A percentile compares a stretch with the other conserved stretches of the same genome.
Evolutionary conservation across 169 alveolate genomes (phyloP).

Genomic region (Perkinsus chesapeaki): DNA sequence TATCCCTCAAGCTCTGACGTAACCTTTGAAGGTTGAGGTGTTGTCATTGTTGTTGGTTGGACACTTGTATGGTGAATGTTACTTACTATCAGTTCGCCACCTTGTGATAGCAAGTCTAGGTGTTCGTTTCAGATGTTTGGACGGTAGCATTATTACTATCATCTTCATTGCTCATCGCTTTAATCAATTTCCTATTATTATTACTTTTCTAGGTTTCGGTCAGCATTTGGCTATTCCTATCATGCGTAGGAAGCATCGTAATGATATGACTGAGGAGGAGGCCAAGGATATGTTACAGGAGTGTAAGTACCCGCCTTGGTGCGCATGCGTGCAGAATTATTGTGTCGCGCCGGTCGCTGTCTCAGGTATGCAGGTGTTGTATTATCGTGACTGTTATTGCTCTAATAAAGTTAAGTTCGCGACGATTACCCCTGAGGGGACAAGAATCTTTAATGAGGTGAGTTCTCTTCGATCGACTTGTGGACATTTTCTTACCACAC

Average conservation of each 20-base stretch:
- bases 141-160: no score
- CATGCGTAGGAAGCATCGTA: slow-evolving; percentile 40
- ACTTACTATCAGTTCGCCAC: no score
- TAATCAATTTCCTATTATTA: no score
- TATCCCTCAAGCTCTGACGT: no score
- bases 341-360: not conserved
- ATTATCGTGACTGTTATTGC: slow-evolving; percentile 60
- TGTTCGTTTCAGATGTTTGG: no score
- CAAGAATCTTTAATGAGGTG: not conserved
- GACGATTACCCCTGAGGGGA: slow-evolving; percentile 37
- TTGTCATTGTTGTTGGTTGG: no score
- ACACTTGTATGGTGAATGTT: no score
- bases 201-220: slow-evolving; percentile 50
- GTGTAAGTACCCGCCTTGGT: slow-evolving; percentile 12
- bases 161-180: no score
- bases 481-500: no score
- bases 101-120: no score
- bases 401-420: slow-evolving; percentile 50
- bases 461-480: not conserved
- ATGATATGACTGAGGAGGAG: slow-evolving; percentile 44
- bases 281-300: slow-evolving; percentile 42
- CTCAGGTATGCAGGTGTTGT: slow-evolving; percentile 31
- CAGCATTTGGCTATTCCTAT: slow-evolving; percentile 46
- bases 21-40: no score
- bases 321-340: not conserved